phyloP scores from a whole-genome alignment of 1,139 yeast species.

The Scheffersomyces lignicola region DNA sequence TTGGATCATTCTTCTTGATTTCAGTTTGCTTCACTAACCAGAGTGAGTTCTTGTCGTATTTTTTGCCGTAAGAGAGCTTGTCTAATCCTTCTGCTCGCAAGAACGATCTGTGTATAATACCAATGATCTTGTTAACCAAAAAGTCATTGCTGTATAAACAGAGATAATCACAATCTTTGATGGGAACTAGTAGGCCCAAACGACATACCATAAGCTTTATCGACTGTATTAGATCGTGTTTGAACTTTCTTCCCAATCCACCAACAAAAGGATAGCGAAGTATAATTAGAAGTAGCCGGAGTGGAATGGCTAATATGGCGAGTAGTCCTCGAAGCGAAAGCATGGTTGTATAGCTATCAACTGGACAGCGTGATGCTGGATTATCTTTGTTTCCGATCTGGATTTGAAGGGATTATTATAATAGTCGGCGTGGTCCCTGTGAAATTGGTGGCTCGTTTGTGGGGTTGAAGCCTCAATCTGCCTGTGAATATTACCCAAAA shows the following conservation, averaged over 20 bases:
- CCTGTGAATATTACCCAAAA: too few relatives aligned
- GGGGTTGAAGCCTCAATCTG: too few relatives aligned
- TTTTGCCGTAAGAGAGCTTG: conserved; percentile 35
- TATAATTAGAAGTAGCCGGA: not conserved
- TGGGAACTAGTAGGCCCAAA: conserved; percentile 11
- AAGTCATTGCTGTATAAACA: conserved; percentile 7
- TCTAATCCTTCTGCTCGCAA: conserved; percentile 15
- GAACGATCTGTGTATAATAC: conserved; percentile 8
- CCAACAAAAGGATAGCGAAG: not conserved
- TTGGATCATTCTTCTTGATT: conserved; percentile 32
- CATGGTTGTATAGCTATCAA: too few relatives aligned
- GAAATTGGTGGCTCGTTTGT: too few relatives aligned
- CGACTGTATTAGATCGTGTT: conserved; percentile 8
- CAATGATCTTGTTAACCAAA: conserved; percentile 9
- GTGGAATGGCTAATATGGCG: not conserved
- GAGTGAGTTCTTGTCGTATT: conserved; percentile 31
- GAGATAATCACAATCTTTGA: conserved; percentile 8
- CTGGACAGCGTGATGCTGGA: too few relatives aligned
- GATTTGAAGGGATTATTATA: too few relatives aligned
- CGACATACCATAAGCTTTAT: conserved; percentile 10
- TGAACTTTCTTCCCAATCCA: conserved; percentile 7
- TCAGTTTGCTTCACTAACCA: conserved; percentile 38
- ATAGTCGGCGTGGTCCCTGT: too few relatives aligned
- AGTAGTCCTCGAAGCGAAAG: not conserved
- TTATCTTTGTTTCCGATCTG: too few relatives aligned